These are phyloP conservation scores for Lactifluus piperatus DNA, from an alignment of 768 basidiomycete genomes.

Conservation along the genomic window DNA sequence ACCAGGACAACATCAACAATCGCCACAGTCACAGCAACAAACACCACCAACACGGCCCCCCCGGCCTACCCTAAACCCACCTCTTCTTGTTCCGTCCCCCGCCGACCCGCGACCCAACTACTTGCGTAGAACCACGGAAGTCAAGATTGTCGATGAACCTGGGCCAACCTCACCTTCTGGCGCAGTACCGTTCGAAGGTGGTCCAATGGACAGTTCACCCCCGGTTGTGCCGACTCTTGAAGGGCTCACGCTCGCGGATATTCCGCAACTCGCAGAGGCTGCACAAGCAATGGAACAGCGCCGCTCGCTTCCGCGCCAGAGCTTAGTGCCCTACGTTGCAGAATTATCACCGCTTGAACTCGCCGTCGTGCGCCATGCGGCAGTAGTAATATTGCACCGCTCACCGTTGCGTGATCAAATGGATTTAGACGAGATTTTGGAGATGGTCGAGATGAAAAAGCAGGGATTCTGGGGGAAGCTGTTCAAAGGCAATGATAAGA, in stretches of 20 bases:
- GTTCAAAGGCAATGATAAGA: conserved; percentile 86
- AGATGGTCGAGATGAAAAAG: conserved; percentile 89
- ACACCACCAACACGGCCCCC: conserved; percentile 24
- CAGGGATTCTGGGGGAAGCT: conserved; percentile 93
- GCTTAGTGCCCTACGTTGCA: conserved; percentile 73
- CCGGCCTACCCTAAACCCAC: conserved; percentile 34
- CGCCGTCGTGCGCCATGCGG: conserved; percentile 86
- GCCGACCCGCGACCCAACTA: conserved; percentile 60
- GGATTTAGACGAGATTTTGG: conserved; percentile 88
- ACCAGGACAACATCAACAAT: conserved; percentile 18
- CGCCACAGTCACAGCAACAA: conserved; percentile 22
- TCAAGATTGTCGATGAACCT: conserved; percentile 83
- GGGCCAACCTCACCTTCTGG: conserved; percentile 62
- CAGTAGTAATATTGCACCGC: conserved; percentile 69
- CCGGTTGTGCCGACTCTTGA: conserved; percentile 36
- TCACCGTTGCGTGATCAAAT: conserved; percentile 75
- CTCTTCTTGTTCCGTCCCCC: conserved; percentile 28
- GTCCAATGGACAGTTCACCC: conserved; percentile 13
- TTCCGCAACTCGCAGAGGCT: conserved; percentile 86
- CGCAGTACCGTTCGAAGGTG: conserved; percentile 32
- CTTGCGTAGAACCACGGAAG: conserved; percentile 73
- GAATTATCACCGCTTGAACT: conserved; percentile 79
- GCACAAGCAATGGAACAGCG: conserved; percentile 86
- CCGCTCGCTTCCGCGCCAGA: conserved; percentile 71
- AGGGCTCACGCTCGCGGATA: conserved; percentile 87